Conservation (phyloP, 352 stramenopile species). For the Globisporangium solare region DNA sequence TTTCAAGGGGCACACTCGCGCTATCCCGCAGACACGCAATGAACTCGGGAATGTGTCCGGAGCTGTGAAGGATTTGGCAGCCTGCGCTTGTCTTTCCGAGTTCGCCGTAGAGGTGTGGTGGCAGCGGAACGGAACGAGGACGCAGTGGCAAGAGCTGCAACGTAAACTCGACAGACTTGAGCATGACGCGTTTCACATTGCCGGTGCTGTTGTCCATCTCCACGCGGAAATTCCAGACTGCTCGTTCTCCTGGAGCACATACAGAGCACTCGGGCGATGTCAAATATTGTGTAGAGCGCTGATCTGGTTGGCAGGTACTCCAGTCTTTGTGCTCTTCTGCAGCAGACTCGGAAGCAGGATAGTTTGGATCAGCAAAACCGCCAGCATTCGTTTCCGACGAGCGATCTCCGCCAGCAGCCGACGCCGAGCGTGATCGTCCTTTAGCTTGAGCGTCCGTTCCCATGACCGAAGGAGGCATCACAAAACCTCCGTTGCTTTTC, state of each 20-base stretch:
- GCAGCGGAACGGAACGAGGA: constrained; percentile 71
- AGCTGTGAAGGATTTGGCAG: constrained; percentile 75
- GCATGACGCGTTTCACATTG: constrained; percentile 69
- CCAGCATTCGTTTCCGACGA: constrained; percentile 58
- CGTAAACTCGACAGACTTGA: constrained; percentile 90
- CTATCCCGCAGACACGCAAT: constrained; percentile 76
- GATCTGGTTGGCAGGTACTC: constrained; percentile 82
- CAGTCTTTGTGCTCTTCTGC: constrained; percentile 88
- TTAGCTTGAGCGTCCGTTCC: constrained; percentile 58
- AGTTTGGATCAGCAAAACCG: constrained; percentile 51
- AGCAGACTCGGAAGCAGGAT: constrained; percentile 49
- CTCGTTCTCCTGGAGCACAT: constrained; percentile 74
- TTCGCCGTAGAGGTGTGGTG: constrained; percentile 82
- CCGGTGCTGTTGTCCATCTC: constrained; percentile 66
- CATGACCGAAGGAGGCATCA: constrained; percentile 48
- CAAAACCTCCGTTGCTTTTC: constrained; percentile 83
- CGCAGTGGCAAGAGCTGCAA: constrained; percentile 77
- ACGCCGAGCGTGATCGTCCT: constrained; percentile 52
- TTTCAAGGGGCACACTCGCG: constrained; percentile 79
- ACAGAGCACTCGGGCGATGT: constrained; percentile 64
- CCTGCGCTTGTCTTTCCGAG: constrained; percentile 79
- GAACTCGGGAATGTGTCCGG: constrained; percentile 80
- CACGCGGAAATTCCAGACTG: constrained; percentile 88
- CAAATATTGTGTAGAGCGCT: constrained; percentile 68
- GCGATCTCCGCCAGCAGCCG: constrained; percentile 50